Conservation (phyloP, 768 basidiomycete species). For the Cystobasidium tubakii region DNA sequence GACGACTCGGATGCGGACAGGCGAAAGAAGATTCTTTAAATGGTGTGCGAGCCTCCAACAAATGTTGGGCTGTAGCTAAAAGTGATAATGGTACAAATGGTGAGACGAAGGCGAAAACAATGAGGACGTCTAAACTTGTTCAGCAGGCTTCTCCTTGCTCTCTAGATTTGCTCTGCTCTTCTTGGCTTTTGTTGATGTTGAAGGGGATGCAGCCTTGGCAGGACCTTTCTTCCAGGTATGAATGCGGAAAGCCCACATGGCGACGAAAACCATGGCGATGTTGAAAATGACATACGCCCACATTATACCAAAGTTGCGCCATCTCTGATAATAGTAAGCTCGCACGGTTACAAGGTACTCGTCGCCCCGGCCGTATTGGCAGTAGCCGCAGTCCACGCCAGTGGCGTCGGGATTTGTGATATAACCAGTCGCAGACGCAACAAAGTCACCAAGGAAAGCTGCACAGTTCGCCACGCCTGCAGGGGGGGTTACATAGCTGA, state of each 20-base stretch:
- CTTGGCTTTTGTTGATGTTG: too few species aligned
- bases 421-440: conserved; percentile 37
- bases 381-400: conserved; percentile 34
- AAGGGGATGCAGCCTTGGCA: too few species aligned
- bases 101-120: too few species aligned
- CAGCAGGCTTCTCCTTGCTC: too few species aligned
- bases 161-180: too few species aligned
- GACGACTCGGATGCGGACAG: too few species aligned
- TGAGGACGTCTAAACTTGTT: too few species aligned
- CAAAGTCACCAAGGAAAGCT: conserved; percentile 39
- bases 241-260: conserved; percentile 21
- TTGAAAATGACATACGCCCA: conserved; percentile 19
- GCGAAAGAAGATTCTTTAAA: too few species aligned
- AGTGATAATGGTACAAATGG: too few species aligned
- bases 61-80: too few species aligned
- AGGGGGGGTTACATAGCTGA: conserved; percentile 42
- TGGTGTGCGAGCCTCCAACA: too few species aligned
- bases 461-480: conserved; percentile 40
- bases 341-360: conserved; percentile 40
- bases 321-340: conserved; percentile 39
- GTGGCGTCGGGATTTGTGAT: conserved; percentile 38
- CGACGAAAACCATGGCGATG: conserved; percentile 5
- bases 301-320: conserved; percentile 37
- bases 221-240: neutral
- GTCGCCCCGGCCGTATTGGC: conserved; percentile 38